phyloP scores from a whole-genome alignment of 2,329 filamentous ascomycete genomes.

The Colletotrichum melonis region DNA sequence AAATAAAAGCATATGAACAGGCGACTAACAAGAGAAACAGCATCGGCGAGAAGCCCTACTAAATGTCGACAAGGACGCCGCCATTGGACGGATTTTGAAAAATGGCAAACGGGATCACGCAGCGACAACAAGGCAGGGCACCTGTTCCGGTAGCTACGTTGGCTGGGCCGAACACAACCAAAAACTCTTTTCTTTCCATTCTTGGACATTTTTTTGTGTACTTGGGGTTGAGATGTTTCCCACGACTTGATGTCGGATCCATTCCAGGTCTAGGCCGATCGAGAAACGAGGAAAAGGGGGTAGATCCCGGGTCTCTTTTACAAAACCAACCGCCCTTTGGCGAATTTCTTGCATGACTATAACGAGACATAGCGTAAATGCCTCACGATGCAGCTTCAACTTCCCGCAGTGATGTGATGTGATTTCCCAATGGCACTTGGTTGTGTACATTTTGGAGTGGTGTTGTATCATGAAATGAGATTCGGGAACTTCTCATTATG shows the following conservation, averaged over 20 bases:
- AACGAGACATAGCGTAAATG: constrained; percentile 16
- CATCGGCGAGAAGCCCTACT: constrained; percentile 45
- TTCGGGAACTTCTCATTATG: background rate
- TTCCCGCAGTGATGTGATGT: background rate
- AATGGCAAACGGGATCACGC: constrained; percentile 1
- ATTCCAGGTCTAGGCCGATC: background rate
- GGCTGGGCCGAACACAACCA: constrained; percentile 15
- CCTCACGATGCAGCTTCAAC: background rate
- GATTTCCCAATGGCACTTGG: background rate
- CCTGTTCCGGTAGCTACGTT: background rate
- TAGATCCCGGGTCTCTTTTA: background rate
- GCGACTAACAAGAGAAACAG: background rate
- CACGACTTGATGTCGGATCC: background rate
- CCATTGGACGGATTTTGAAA: constrained; percentile 15
- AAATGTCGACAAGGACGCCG: constrained; percentile 5
- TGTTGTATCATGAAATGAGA: too few species aligned
- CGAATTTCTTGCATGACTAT: constrained; percentile 3
- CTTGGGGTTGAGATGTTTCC: background rate
- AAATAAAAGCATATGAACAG: too few species aligned
- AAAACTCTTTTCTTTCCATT: constrained; percentile 4
- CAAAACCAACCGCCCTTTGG: background rate
- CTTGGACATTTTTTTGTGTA: constrained; percentile 27
- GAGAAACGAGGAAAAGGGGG: background rate
- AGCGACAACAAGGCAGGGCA: background rate
- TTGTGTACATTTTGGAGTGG: background rate